These are phyloP conservation scores for Saturnispora besseyi DNA, from an alignment of 805 yeast species.

Conservation along the genomic window DNA sequence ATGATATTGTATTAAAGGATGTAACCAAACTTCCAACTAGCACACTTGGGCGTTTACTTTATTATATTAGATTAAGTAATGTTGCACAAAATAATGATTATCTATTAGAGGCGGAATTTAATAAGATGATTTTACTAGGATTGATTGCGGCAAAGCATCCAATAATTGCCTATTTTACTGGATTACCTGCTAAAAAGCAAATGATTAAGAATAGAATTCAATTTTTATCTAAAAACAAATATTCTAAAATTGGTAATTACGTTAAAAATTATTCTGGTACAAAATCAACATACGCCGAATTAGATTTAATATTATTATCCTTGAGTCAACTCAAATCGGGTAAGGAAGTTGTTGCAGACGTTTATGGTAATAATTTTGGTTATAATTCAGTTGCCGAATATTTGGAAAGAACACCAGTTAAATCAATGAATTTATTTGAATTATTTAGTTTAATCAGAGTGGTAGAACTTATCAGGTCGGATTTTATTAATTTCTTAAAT, in stretches of 20 bases:
- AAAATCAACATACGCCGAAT: slow-evolving; percentile 16
- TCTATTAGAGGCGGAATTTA: slow-evolving; percentile 20
- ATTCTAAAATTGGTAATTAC: slow-evolving; percentile 11
- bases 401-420: slow-evolving; percentile 18
- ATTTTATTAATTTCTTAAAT: slow-evolving; percentile 7
- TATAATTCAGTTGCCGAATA: slow-evolving; percentile 21
- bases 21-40: slow-evolving; percentile 10
- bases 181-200: neutral
- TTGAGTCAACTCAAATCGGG: slow-evolving; percentile 8
- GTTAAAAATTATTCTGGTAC: slow-evolving; percentile 14
- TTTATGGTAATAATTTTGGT: slow-evolving; percentile 8
- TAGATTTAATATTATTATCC: slow-evolving; percentile 17
- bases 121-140: slow-evolving; percentile 16
- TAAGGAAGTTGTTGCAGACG: slow-evolving; percentile 2
- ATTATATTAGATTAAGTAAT: slow-evolving; percentile 12
- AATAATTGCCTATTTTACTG: slow-evolving; percentile 4
- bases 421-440: slow-evolving; percentile 20
- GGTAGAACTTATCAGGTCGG: slow-evolving; percentile 16
- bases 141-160: slow-evolving; percentile 14
- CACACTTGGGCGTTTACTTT: neutral
- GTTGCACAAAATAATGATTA: slow-evolving; percentile 14
- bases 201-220: neutral
- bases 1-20: neutral
- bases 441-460: slow-evolving; percentile 19
- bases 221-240: neutral